phyloP scores from a whole-genome alignment of 108 stramenopile species.

The Skeletonema marinoi region DNA sequence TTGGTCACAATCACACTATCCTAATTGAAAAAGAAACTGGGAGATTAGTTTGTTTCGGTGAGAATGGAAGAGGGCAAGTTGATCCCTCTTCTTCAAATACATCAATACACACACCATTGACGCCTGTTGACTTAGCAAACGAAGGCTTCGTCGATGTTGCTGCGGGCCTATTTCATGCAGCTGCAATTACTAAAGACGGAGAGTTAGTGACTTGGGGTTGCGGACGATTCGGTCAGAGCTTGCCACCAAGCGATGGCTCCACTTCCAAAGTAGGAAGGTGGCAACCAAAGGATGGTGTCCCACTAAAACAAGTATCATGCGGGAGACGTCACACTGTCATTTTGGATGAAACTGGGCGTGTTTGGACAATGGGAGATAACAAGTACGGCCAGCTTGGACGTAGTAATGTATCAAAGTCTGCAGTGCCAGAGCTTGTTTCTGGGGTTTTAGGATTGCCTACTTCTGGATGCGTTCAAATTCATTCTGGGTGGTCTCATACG shows the following conservation, averaged over 20 bases:
- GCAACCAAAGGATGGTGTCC: constrained; percentile 68
- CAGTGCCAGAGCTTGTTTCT: constrained; percentile 44
- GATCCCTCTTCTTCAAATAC: neutral
- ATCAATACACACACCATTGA: constrained; percentile 8
- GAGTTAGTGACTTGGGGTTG: constrained; percentile 82
- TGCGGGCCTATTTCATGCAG: constrained; percentile 86
- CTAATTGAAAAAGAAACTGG: constrained; percentile 72
- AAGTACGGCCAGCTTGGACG: constrained; percentile 85
- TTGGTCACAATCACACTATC: constrained; percentile 81
- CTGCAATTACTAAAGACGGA: constrained; percentile 63
- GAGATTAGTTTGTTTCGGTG: constrained; percentile 65
- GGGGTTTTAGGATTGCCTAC: constrained; percentile 34
- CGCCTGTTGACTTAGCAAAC: constrained; percentile 14
- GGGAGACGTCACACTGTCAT: constrained; percentile 75
- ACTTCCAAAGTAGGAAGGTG: constrained; percentile 48
- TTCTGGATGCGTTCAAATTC: constrained; percentile 49
- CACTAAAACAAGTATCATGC: constrained; percentile 62
- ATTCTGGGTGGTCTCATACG: constrained; percentile 70
- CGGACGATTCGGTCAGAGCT: constrained; percentile 69
- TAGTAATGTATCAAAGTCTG: neutral
- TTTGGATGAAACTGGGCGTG: constrained; percentile 68
- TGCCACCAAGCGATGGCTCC: constrained; percentile 7
- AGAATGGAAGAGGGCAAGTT: constrained; percentile 73
- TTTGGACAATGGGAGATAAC: constrained; percentile 85
- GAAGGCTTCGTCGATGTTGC: constrained; percentile 51